Evolutionary conservation across 208 protist genomes (phyloP), one percentile per base, ranked within the genome.

Genomic region (Leishmania braziliensis): DNA sequence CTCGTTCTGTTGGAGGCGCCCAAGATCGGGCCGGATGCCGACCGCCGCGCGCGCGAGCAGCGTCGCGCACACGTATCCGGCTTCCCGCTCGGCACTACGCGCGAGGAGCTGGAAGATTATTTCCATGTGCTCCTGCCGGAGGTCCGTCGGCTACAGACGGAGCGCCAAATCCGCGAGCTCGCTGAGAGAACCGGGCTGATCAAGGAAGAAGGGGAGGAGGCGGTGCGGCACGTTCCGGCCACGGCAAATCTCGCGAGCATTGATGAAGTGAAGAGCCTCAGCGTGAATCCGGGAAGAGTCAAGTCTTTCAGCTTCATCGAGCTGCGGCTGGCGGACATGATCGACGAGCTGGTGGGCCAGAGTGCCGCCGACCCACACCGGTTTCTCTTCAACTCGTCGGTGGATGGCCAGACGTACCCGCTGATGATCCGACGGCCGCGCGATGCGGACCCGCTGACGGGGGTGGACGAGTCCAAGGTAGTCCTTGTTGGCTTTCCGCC

Each of bases 281-380:
- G 75, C 26, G 68, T 96, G 46, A 92, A 87, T 43, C 78, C 75
- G 23, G 88, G 89, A 23, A 92, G 93, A 72, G 83, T 84, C 9
- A 94, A 93, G 65, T 81, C 88, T n/a, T 97, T 95, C 87, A 92
- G 87, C 39, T 97, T 97, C 81, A 88, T 97, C 29, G 92, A 97
- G 83, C 75, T 96, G 51, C 91, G 80, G n/a, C 77, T 93, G 39
- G 92, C 90, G 9, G 95, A 97, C 83, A 88, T 97, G 72, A 85
- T 96, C 51, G 92, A 93, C 50, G 93, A 95, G 81, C 82, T 97
- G 70, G 84, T 97, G 18, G 86, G 86, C n/a, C 77, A 90, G 63
- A 90, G 84, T 16, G 77, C 77, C 9, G 71, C 79, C 3, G 88
- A 96, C 80, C 84, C 86, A 23, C 85, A 94, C 36, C 90, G 84